A percentile compares a stretch with the other conserved stretches of the same genome.
These are phyloP conservation scores for Epicoccum sorghinum DNA, from an alignment of 2,329 filamentous ascomycete species.

Conservation along the genomic window DNA sequence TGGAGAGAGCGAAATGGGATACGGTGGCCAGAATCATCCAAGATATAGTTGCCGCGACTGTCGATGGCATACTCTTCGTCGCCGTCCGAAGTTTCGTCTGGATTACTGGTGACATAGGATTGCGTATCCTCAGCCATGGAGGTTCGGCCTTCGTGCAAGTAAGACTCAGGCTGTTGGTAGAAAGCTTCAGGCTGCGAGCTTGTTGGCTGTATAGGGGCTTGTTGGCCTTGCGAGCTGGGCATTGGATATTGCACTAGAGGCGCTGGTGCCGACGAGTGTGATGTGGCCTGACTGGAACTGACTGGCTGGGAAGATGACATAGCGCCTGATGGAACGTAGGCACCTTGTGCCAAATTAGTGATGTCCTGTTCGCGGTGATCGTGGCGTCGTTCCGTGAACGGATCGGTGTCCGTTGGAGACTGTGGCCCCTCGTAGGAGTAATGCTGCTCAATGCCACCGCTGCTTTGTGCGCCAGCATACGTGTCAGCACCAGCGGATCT, in stretches of 20 bases:
- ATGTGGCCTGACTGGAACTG: conserved; percentile 22
- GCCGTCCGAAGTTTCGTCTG: conserved; percentile 42
- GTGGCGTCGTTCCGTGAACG: conserved; percentile 60
- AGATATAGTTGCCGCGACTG: conserved; percentile 45
- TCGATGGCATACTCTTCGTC: conserved; percentile 49
- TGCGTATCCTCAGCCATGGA: conserved; percentile 42
- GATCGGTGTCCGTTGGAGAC: conserved; percentile 66
- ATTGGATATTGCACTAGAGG: conserved; percentile 29
- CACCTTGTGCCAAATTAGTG: conserved; percentile 40
- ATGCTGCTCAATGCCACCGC: conserved; percentile 48
- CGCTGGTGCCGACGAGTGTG: conserved; percentile 33
- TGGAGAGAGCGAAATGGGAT: conserved; percentile 43
- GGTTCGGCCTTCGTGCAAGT: conserved; percentile 39
- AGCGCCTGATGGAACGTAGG: conserved; percentile 43
- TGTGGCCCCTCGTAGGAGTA: conserved; percentile 59
- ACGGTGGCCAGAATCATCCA: conserved; percentile 43
- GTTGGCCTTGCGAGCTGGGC: conserved; percentile 29
- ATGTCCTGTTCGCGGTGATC: conserved; percentile 40
- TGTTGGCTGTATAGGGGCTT: conserved; percentile 26
- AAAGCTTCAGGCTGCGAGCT: conserved; percentile 45
- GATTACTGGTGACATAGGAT: conserved; percentile 45
- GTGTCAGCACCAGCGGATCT: conserved; percentile 44
- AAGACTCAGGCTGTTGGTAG: conserved; percentile 47
- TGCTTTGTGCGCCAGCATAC: conserved; percentile 40
- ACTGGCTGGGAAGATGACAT: conserved; percentile 27